Percentiles rank a stretch among this genome's conserved stretches.
Conservation (phyloP, 2,329 filamentous ascomycete species). For the Teratosphaeria zuluensis region DNA sequence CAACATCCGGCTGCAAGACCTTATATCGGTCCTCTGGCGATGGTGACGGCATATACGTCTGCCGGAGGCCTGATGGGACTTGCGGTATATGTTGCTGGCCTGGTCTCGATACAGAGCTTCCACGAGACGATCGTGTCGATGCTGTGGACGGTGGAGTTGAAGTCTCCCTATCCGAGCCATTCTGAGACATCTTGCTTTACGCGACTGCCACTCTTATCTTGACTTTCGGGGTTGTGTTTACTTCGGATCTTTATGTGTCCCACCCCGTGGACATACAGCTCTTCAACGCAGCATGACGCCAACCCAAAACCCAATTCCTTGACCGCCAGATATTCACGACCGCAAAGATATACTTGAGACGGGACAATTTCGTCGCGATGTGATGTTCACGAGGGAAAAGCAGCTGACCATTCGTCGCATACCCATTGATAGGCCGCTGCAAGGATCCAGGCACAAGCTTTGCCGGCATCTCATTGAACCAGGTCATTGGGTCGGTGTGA, state of each 20-base stretch:
- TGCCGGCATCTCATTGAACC: background rate
- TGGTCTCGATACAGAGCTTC: background rate
- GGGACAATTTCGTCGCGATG: background rate
- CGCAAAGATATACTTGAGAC: background rate
- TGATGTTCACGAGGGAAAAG: background rate
- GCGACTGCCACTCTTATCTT: background rate
- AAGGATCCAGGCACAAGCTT: background rate
- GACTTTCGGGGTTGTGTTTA: background rate
- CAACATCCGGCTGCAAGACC: background rate
- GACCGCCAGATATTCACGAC: background rate
- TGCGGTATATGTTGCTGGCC: constrained; percentile 17
- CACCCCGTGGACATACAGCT: background rate
- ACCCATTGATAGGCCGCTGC: background rate
- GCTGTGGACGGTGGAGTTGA: background rate
- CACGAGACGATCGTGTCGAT: background rate
- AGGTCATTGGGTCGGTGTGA: background rate
- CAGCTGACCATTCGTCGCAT: background rate
- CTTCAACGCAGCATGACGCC: background rate
- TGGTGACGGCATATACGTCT: constrained; percentile 33
- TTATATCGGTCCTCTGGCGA: constrained; percentile 30
- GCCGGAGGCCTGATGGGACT: constrained; percentile 27
- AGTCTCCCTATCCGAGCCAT: background rate
- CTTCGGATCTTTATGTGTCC: background rate
- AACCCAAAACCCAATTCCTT: background rate
- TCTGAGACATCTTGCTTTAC: background rate